A percentile compares a stretch with the other conserved stretches of the same genome.
These are phyloP conservation scores for Aureobasidium sp. DNA, from an alignment of 2,329 filamentous ascomycete genomes.

Conservation along the genomic window DNA sequence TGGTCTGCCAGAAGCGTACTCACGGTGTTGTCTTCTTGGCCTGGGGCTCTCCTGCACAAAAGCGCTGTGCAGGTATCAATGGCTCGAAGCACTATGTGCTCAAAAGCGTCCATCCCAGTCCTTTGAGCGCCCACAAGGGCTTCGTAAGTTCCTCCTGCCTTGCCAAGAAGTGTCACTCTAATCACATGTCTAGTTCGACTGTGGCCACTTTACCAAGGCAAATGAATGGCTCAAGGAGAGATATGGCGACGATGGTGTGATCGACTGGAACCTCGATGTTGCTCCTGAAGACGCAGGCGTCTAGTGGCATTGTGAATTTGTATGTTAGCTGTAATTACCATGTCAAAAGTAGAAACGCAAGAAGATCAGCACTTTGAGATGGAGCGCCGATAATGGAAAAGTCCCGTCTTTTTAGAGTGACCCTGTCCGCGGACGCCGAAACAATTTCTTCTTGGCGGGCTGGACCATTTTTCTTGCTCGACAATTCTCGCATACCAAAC, in stretches of 20 bases:
- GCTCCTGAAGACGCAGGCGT: constrained; percentile 37
- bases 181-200: constrained; percentile 32
- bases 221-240: constrained; percentile 76
- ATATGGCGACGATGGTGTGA: constrained; percentile 72
- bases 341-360: not conserved
- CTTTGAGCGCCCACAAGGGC: constrained; percentile 74
- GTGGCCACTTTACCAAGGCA: constrained; percentile 70
- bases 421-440: not conserved
- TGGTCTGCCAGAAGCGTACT: constrained; percentile 68
- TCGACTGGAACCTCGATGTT: constrained; percentile 72
- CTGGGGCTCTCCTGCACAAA: constrained; percentile 81
- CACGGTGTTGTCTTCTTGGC: constrained; percentile 89
- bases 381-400: not conserved
- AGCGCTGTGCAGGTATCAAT: constrained; percentile 69
- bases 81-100: constrained; percentile 70
- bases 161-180: not conserved
- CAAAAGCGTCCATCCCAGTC: constrained; percentile 84
- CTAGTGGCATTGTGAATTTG: constrained; percentile 17
- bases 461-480: constrained; percentile 1
- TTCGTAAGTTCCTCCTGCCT: constrained; percentile 51
- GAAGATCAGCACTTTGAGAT: not conserved
- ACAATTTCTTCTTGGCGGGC: not conserved
- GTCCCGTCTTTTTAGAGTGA: not conserved
- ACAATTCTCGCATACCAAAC: not conserved
- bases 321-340: not conserved